These are phyloP conservation scores for Colletotrichum sp. DNA, from an alignment of 2,329 filamentous ascomycete species.

Conservation along the genomic window DNA sequence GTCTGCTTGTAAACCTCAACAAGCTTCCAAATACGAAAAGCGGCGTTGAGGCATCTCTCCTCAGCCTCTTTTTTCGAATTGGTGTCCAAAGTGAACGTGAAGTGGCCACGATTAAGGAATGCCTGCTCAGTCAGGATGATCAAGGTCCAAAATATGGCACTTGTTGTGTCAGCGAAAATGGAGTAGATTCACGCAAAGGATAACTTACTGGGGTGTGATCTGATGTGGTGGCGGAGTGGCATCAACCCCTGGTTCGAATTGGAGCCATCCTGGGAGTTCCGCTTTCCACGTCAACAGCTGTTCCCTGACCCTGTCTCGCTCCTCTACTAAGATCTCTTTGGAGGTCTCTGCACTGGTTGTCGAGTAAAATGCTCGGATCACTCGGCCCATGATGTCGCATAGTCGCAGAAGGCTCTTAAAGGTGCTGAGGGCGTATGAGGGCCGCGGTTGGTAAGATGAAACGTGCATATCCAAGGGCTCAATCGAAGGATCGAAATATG, in stretches of 20 bases:
- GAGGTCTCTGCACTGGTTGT: background rate
- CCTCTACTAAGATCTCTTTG: background rate
- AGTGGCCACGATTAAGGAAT: background rate
- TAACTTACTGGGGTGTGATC: background rate
- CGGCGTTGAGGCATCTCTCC: background rate
- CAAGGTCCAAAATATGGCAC: background rate
- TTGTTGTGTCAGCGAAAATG: background rate
- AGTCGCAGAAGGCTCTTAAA: background rate
- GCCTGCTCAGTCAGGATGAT: background rate
- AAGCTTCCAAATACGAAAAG: background rate
- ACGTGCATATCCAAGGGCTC: background rate
- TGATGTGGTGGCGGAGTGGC: background rate
- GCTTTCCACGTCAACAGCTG: background rate
- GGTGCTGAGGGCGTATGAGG: background rate
- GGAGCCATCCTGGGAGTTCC: background rate
- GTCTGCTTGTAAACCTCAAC: background rate
- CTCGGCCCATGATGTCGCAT: background rate
- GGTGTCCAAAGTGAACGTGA: fast-evolving
- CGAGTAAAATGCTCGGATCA: background rate
- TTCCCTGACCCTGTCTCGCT: background rate
- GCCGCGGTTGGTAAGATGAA: background rate
- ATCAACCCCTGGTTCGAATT: background rate
- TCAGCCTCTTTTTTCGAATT: background rate
- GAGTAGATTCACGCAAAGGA: fast-evolving
- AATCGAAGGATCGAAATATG: background rate